A percentile compares a stretch with the other conserved stretches of the same genome.
Conservation (phyloP, 2,329 filamentous ascomycete species). For the Metarhizium robertsii region DNA sequence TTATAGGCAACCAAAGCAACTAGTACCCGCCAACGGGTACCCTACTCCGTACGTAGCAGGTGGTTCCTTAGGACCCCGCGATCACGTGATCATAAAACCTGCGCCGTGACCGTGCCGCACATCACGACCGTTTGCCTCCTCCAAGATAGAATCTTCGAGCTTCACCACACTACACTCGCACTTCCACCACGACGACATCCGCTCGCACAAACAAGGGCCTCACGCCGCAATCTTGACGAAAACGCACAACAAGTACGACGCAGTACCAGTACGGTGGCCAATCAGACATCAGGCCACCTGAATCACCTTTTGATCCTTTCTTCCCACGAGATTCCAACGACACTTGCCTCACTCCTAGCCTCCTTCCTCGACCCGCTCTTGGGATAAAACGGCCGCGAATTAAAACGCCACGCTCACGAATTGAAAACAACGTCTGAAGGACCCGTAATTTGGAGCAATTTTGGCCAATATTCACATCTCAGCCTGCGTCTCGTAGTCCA, state of each 20-base stretch:
- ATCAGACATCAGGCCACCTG: neutral
- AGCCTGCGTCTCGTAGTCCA: constrained; percentile 13
- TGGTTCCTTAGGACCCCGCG: constrained; percentile 16
- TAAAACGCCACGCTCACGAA: neutral
- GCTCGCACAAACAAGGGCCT: constrained; percentile 10
- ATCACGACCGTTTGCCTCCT: constrained; percentile 14
- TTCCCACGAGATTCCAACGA: constrained; percentile 4
- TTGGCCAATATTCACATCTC: constrained; percentile 13
- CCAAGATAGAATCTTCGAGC: constrained; percentile 1
- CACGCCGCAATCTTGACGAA: constrained; percentile 8
- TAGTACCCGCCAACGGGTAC: no score
- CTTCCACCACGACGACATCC: constrained; percentile 4
- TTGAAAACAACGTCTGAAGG: neutral
- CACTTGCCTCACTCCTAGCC: constrained; percentile 1
- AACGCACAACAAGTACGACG: neutral
- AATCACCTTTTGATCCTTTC: neutral
- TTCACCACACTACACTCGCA: constrained; percentile 3
- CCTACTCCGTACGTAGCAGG: neutral
- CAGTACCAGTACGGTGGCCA: neutral
- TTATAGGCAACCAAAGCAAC: no score
- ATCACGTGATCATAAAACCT: constrained; percentile 24
- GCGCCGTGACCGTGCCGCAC: constrained; percentile 17
- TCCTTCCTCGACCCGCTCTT: constrained; percentile 1
- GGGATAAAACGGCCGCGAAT: neutral
- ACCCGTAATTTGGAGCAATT: constrained; percentile 8